A percentile compares a stretch with the other conserved stretches of the same genome.
Conservation (phyloP, 2,329 filamentous ascomycete genomes). For the Epichloe sylvatica region DNA sequence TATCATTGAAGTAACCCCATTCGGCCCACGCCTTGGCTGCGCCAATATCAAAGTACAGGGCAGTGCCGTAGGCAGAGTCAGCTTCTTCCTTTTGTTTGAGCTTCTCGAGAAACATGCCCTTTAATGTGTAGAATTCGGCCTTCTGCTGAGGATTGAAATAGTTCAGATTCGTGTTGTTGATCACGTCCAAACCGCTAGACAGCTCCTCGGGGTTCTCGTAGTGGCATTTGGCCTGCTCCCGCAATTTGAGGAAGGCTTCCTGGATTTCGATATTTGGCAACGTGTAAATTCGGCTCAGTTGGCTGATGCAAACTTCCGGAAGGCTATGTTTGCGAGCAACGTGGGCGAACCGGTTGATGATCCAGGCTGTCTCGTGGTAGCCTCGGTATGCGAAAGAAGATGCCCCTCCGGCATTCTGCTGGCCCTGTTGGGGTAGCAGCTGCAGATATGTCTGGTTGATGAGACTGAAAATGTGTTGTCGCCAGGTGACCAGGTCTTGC, state of each 20-base stretch:
- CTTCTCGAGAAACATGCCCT: conserved; percentile 98
- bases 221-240: conserved; percentile 98
- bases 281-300: conserved; percentile 95
- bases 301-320: conserved; percentile 91
- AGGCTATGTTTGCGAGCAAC: conserved; percentile 94
- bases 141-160: conserved; percentile 96
- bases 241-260: conserved; percentile 91
- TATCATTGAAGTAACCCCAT: conserved; percentile 97
- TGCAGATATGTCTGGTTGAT: conserved; percentile 91
- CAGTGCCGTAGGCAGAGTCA: conserved; percentile 86
- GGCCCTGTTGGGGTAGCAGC: conserved; percentile 62
- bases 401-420: conserved; percentile 68
- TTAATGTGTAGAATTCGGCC: conserved; percentile 96
- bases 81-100: conserved; percentile 81
- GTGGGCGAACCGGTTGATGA: conserved; percentile 97
- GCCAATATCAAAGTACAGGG: conserved; percentile 88
- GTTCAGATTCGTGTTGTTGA: conserved; percentile 98
- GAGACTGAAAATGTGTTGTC: conserved; percentile 94
- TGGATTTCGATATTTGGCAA: conserved; percentile 99
- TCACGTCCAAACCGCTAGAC: conserved; percentile 86
- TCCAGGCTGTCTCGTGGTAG: conserved; percentile 98
- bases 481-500: conserved; percentile 99
- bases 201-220: conserved; percentile 93
- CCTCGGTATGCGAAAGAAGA: conserved; percentile 86
- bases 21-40: conserved; percentile 97